Evolutionary conservation across 306 rosid genomes (phyloP).

Genomic region (Calophaca sinica): DNA sequence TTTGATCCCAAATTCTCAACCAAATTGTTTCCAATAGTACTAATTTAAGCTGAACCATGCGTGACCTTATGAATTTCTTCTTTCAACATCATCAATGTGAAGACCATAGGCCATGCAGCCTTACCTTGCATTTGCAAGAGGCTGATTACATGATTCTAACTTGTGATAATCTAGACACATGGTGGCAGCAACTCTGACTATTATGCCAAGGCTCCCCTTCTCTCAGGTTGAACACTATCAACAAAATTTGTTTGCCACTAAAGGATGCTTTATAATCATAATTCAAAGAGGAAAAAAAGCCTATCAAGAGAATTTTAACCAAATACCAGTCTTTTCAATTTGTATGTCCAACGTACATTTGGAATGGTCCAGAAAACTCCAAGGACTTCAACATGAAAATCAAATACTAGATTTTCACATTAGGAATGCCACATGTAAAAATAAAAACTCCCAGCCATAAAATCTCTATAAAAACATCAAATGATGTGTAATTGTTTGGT

Average conservation of each 20-base stretch:
- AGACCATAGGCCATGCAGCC: constrained; percentile 26
- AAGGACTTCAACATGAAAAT: background rate
- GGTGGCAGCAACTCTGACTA: background rate
- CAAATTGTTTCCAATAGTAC: background rate
- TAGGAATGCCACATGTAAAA: constrained; percentile 2
- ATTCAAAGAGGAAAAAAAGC: constrained; percentile 4
- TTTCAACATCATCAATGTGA: constrained; percentile 1
- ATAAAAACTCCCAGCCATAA: constrained; percentile 15
- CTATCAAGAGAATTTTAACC: constrained; percentile 4
- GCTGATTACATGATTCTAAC: background rate
- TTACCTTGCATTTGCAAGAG: background rate
- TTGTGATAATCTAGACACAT: background rate
- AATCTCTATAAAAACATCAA: constrained; percentile 14
- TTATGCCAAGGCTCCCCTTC: constrained; percentile 5
- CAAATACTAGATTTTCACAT: constrained; percentile 20
- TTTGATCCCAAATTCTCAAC: constrained; percentile 32
- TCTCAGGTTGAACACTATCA: background rate
- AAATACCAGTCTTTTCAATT: background rate
- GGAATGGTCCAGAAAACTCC: background rate
- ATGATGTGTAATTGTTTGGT: constrained; percentile 6
- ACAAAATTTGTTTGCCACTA: constrained; percentile 30
- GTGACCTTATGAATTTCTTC: constrained; percentile 15
- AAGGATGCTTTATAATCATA: constrained; percentile 30
- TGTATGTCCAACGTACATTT: constrained; percentile 31
- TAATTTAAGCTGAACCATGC: constrained; percentile 15